Evolutionary conservation across 306 rosid genomes (phyloP), one percentile per base, ranked within the genome.

Genomic region (Carpinus viminea): DNA sequence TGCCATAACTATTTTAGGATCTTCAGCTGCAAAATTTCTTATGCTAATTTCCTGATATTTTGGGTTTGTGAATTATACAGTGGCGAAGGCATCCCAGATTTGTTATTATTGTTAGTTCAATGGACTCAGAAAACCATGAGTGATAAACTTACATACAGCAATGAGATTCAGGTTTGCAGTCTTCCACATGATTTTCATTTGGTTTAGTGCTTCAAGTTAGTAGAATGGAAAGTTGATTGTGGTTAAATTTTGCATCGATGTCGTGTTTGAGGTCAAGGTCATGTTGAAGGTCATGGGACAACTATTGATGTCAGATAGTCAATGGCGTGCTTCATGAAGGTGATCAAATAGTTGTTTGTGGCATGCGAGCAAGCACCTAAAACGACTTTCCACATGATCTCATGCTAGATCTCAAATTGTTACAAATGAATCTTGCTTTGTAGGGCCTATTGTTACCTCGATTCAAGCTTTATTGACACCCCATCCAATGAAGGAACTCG

Each of bases 251-350:
- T 83, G 74, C 48, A 9, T 68, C 94, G 93, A 98, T 95, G 98
- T 85, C 4, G 94, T 95, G 64, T 86, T 95, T 88, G 99, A 95
- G 87, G 97, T 95, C 80, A 91, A 93, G 87, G 99, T 93, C n/a
- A n/a, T 68, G 82, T 95, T 80, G 99, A 95, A 86, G 98, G 99
- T 34, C 98, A 88, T 73, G 99, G 99, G 51, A 83, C 73, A 95
- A 92, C 99, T 66, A 93, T 95, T 78, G 99, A 93, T 83, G 99
- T 95, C 73, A 92, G 93, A 66, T 95, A 79, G 96, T 95, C 74
- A 95, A 95, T n/a, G 99, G 99, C 21, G 93, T 91, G 80, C 98
- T 93, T 85, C 98, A 91, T 52, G 99, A 95, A 88, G 99, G 99
- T 79, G 99, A 95, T 80, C 99, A 93, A 79, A 93, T 95, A 64